Percentiles rank a stretch among this genome's conserved stretches.
phyloP scores from a whole-genome alignment of 2,329 filamentous ascomycete genomes.

The Arthroderma sp. region DNA sequence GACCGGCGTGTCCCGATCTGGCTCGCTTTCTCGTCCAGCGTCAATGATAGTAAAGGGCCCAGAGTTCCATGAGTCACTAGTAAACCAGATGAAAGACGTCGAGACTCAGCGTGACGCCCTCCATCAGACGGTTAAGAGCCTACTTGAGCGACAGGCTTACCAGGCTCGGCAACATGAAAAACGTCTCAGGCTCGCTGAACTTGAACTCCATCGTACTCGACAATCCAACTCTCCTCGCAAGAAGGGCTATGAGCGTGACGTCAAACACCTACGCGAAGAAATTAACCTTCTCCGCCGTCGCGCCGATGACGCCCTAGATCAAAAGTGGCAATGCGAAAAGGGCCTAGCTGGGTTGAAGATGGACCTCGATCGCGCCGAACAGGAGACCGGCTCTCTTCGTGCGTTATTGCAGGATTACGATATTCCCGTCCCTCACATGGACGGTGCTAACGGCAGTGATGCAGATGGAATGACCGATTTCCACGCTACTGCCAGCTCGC shows the following conservation, averaged over 20 bases:
- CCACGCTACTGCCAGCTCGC: conserved; percentile 55
- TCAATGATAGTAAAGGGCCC: conserved; percentile 41
- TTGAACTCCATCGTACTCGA: conserved; percentile 63
- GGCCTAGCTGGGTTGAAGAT: conserved; percentile 80
- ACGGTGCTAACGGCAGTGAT: conserved; percentile 40
- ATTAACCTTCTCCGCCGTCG: conserved; percentile 72
- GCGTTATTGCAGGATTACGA: conserved; percentile 71
- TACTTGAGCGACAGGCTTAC: conserved; percentile 73
- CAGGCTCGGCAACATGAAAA: conserved; percentile 77
- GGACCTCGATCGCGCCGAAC: conserved; percentile 89
- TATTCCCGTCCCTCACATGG: conserved; percentile 49
- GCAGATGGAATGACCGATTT: conserved; percentile 31
- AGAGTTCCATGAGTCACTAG: conserved; percentile 56
- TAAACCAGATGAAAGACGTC: conserved; percentile 78
- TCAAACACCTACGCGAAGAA: conserved; percentile 66
- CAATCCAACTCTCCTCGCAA: conserved; percentile 48
- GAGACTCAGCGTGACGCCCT: conserved; percentile 88
- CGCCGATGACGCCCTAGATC: conserved; percentile 85
- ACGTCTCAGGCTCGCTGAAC: conserved; percentile 62
- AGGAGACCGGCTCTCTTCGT: conserved; percentile 77
- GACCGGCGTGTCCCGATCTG: conserved; percentile 31
- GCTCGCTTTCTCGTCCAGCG: conserved; percentile 48
- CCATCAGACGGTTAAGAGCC: conserved; percentile 70
- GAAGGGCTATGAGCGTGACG: conserved; percentile 72
- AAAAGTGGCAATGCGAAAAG: conserved; percentile 94